A percentile compares a stretch with the other conserved stretches of the same genome.
Evolutionary conservation across 306 rosid species (phyloP).

Genomic region (Gillenia trifoliata): DNA sequence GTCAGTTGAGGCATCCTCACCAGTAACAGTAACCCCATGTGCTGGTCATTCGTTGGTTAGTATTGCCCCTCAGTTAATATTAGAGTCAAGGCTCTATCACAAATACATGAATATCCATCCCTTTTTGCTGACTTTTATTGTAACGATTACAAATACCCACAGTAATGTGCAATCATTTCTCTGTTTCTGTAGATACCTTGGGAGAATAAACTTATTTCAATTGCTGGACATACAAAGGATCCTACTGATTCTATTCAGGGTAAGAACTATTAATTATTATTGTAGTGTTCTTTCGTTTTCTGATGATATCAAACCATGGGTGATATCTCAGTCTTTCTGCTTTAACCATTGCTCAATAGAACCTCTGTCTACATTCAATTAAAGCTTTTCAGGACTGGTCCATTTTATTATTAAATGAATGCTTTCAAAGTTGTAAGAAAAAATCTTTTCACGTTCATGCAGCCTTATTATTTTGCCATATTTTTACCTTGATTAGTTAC

Average conservation of each 20-base stretch:
- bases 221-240: slow-evolving; percentile 89
- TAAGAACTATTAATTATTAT: slow-evolving; percentile 19
- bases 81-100: not conserved
- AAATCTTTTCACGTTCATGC: not conserved
- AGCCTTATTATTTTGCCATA: not conserved
- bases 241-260: slow-evolving; percentile 78
- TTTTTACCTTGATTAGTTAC: not conserved
- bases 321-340: not conserved
- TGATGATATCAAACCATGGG: not conserved
- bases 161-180: not conserved
- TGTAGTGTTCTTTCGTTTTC: slow-evolving; percentile 11
- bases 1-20: slow-evolving; percentile 39
- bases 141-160: not conserved
- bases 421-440: not conserved
- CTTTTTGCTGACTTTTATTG: not conserved
- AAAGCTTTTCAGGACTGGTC: not conserved
- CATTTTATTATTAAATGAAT: not conserved
- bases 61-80: slow-evolving; percentile 11
- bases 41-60: slow-evolving; percentile 98
- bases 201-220: slow-evolving; percentile 73
- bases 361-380: not conserved
- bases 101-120: not conserved
- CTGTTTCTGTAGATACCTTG: slow-evolving; percentile 62
- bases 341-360: not conserved
- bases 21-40: slow-evolving; percentile 51